Evolutionary conservation across 306 rosid species (phyloP).

Genomic region (Prunus campanulata): DNA sequence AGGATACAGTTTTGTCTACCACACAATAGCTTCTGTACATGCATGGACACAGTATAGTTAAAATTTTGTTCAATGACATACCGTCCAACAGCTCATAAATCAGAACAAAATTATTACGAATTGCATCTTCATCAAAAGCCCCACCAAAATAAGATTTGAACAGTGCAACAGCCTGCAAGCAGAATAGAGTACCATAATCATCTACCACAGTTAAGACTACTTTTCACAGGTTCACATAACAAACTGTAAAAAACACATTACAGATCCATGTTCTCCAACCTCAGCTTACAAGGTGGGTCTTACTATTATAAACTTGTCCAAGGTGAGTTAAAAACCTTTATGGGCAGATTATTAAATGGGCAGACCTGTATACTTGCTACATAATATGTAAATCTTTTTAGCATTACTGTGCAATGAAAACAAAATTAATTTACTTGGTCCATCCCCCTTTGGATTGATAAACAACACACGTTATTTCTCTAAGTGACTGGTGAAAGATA

Average conservation of each 20-base stretch:
- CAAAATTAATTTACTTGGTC: background rate
- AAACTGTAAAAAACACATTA: background rate
- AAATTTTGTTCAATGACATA: conserved; percentile 30
- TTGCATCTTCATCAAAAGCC: conserved; percentile 98
- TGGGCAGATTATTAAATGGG: background rate
- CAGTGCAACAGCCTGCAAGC: conserved; percentile 79
- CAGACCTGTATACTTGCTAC: background rate
- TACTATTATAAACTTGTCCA: background rate
- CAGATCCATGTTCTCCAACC: background rate
- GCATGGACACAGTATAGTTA: background rate
- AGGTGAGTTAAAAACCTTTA: background rate
- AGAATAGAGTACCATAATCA: conserved; percentile 23
- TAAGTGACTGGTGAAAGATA: background rate
- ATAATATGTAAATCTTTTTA: background rate
- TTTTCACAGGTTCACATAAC: background rate
- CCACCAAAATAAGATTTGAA: conserved; percentile 99
- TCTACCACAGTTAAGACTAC: background rate
- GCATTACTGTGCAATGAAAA: background rate
- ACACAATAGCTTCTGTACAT: conserved; percentile 7
- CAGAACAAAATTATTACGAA: conserved; percentile 96
- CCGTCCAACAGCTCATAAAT: conserved; percentile 97
- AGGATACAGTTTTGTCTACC: background rate
- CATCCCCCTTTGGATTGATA: background rate
- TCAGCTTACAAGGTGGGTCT: background rate
- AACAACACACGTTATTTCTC: background rate